These are phyloP conservation scores for Heimioporus punctisporus DNA, from an alignment of 1,284 basidiomycete genomes.

Conservation along the genomic window DNA sequence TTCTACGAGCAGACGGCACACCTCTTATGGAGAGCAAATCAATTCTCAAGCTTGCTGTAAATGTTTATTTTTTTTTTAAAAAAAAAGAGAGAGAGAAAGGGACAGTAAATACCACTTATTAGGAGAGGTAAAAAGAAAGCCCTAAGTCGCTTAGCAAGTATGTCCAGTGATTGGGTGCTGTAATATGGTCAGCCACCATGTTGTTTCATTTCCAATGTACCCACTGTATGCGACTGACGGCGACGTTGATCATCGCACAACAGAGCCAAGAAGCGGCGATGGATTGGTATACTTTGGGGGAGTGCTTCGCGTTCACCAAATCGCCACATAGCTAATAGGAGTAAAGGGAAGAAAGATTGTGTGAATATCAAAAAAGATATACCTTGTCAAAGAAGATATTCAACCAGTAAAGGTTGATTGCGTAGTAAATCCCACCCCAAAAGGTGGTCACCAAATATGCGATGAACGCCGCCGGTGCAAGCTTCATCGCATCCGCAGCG, in stretches of 20 bases:
- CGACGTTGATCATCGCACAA: conserved; percentile 14
- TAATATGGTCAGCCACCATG: conserved; percentile 18
- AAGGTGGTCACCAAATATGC: conserved; percentile 27
- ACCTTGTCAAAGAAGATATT: conserved; percentile 19
- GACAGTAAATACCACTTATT: conserved; percentile 33
- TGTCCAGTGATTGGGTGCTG: conserved; percentile 25
- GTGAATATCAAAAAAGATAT: not conserved
- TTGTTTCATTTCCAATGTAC: not conserved
- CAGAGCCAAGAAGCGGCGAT: conserved; percentile 21
- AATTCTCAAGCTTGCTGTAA: conserved; percentile 23
- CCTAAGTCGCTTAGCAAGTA: conserved; percentile 30
- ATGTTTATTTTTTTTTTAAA: too few relatives aligned
- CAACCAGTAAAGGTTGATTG: conserved; percentile 27
- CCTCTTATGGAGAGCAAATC: conserved; percentile 26
- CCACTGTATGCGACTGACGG: conserved; percentile 13
- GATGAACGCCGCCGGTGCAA: conserved; percentile 31
- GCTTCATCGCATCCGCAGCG: conserved; percentile 27
- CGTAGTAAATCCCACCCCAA: conserved; percentile 32
- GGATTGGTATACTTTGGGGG: conserved; percentile 1
- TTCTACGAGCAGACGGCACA: not conserved
- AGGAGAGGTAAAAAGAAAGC: conserved; percentile 39
- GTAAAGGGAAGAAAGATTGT: not conserved
- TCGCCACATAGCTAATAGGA: conserved; percentile 12
- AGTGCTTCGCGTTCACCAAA: not conserved
- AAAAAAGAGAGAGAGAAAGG: not conserved